Evolutionary conservation across 805 yeast genomes (phyloP), one percentile per base, ranked within the genome.

Genomic region (Barnettozyma pratensis): DNA sequence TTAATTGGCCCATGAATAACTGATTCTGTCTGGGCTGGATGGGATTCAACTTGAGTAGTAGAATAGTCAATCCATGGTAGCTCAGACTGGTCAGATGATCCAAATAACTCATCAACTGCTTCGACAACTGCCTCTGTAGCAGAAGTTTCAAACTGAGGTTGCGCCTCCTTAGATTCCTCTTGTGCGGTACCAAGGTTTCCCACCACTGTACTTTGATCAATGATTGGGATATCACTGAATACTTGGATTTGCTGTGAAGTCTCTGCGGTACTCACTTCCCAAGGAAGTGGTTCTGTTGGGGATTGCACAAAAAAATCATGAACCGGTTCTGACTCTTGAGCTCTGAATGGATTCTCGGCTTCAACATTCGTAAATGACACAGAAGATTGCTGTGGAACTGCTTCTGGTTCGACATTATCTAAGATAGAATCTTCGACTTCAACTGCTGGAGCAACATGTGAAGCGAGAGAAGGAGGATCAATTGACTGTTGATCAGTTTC

Each of bases 51-150:
- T 19, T 19, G 19, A 19, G 19, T 19, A 3, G 19, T 19, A 19
- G 19, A 19, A 19, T 19, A 19, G 19, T 19, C 19, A 39, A 19
- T 36, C 41, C 42, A 44, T 7, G 43, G 47, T 7, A 44, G 29
- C 4, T 25, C 43, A 26, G 38, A 2, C 7, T 27, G 7, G 8
- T 35, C 41, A 27, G n/a, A 8, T 7, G 50, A 40, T 3, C 39
- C 46, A 44, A 49, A 46, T 9, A 46, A 38, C 25, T 46, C 42
- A n/a, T 44, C 28, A 28, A 8, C 34, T 19, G 19, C 19, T 14
- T 46, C 42, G 9, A 39, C 28, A 28, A 8, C 34, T 19, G 19
- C 19, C 19, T 19, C 19, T 19, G 19, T 19, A 19, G 19, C 3
- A 19, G 19, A 19, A 19, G 19, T 19, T 19, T 19, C 19, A 19